Conservation (phyloP, 345 rosid genomes). For the Euphorbia pulcherrima region DNA sequence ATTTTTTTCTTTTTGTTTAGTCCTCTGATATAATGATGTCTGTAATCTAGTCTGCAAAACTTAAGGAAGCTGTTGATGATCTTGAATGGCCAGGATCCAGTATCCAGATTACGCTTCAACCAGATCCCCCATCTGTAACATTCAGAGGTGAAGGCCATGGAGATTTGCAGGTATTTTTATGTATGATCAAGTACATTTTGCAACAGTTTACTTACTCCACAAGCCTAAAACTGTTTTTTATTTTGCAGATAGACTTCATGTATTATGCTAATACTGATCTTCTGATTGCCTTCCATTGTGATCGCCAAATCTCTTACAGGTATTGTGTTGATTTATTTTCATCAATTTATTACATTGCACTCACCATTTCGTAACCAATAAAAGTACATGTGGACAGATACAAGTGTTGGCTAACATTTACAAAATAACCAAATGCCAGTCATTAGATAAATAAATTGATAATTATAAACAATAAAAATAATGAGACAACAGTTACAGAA, state of each 20-base stretch:
- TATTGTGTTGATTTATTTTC: constrained; percentile 14
- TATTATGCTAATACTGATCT: constrained; percentile 74
- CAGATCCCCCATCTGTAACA: constrained; percentile 65
- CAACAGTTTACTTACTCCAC: not conserved
- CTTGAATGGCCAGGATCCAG: constrained; percentile 96
- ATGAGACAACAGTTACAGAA: too few species aligned
- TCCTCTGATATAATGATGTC: constrained; percentile 7
- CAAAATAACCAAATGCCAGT: too few species aligned
- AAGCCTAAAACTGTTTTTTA: constrained; percentile 7
- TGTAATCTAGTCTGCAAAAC: constrained; percentile 60
- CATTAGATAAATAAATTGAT: too few species aligned
- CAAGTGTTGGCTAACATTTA: too few species aligned
- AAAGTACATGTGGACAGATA: constrained; percentile 40
- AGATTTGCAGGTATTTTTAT: constrained; percentile 67
- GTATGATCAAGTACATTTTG: not conserved
- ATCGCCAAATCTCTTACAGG: constrained; percentile 64
- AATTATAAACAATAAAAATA: too few species aligned
- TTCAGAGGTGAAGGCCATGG: constrained; percentile 91
- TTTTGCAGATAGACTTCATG: too few species aligned
- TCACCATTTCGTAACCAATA: too few species aligned
- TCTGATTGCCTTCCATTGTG: constrained; percentile 76
- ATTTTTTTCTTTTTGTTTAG: not conserved
- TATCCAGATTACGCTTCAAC: constrained; percentile 60
- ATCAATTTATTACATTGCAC: not conserved
- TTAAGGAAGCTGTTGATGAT: constrained; percentile 94